Evolutionary conservation across 768 basidiomycete genomes (phyloP), one percentile per base, ranked within the genome.

Genomic region (Agaricus bisporus): DNA sequence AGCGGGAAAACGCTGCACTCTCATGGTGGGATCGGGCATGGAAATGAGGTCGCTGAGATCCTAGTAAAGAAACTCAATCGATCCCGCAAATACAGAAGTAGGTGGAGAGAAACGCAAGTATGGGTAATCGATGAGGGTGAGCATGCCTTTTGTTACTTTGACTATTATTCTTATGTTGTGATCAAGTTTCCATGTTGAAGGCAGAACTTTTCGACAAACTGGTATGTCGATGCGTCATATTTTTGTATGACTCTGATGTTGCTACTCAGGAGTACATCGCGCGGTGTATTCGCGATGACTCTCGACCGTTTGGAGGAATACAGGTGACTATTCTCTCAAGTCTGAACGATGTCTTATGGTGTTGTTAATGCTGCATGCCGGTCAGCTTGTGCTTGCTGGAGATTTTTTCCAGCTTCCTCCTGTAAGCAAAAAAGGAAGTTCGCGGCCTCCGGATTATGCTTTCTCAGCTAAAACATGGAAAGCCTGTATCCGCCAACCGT

Each of bases 341-440:
- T 28, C 26, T 42, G 17, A 7, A 25, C 20, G 18, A 37, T 1
- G 47, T 32, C 15, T 50, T 20, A 32, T 49, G 10, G 32, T 3
- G 8, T 1, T 32, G 36, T 52, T 42, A 29, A 51, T 29, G 42
- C 1, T 26, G 41, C 2, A 32, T 32, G 32, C 32, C 17, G n/a
- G 3, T 5, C 55, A 88, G 83, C 76, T 89, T 45, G 74, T 90
- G 28, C 65, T 89, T 6, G 82, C 84, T 0, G 88, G 88, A 0
- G 88, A 91, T 64, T 91, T 90, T 64, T 89, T 86, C 64, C 88
- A 91, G 64, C 71, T 91, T 0, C 88, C 88, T 1, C 88, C 88
- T 1, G 85, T 91, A 1, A 70, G 76, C 1, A 73, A 81, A 9
- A 70, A 66, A 2, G 37, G 51, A 18, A 20, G 26, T 18, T 11